Base-by-base conservation (phyloP, 2,329 filamentous ascomycete species). In the Trichophyton verrucosum region DNA sequence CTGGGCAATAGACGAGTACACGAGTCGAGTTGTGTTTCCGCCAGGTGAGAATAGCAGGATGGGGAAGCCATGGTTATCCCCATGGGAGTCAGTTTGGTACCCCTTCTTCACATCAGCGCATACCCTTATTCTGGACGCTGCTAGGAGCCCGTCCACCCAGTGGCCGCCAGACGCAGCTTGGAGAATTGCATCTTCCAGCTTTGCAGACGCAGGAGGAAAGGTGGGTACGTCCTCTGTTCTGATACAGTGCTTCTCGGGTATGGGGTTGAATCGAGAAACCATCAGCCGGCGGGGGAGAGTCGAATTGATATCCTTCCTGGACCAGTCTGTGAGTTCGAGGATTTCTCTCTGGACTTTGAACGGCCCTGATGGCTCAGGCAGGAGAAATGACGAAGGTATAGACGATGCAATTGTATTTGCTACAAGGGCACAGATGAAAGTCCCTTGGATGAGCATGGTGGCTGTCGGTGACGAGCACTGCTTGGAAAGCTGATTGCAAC, bases 231-330 rank as follows among this genome's bases (percentile, higher is more conserved):
- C 51, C 36, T 49, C 51, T 15, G 46, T 58, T 36, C 59, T 58
- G 7, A 20, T 7, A 22, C 60, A 63, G 44, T 56, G 30, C 7
- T 42, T 40, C 15, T 59, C 49, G 6, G 55, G 47, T 30, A 62
- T 59, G 7, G 62, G 62, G 27, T 62, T 57, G 58, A 64, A 62
- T 17, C 59, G 62, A 24, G 62, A 61, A n/a, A 64, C 47, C 61
- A 64, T 64, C 20, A 64, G 7, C 36, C 61, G 33, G 11, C 62
- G 62, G 38, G 40, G 49, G 40, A 60, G 60, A n/a, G 60, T 62
- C 8, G 51, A 42, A 56, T 64, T 62, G 27, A 55, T 51, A 60
- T 63, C 63, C 4, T 55, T 40, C 15, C 63, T 49, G 6, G 51
- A 59, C 38, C 24, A 40, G 33, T 62, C 63, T 17, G 61, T 60